Evolutionary conservation across 106 monocot species (phyloP), one percentile per base, ranked within the genome.

Genomic region (Hemerocallis citrina): DNA sequence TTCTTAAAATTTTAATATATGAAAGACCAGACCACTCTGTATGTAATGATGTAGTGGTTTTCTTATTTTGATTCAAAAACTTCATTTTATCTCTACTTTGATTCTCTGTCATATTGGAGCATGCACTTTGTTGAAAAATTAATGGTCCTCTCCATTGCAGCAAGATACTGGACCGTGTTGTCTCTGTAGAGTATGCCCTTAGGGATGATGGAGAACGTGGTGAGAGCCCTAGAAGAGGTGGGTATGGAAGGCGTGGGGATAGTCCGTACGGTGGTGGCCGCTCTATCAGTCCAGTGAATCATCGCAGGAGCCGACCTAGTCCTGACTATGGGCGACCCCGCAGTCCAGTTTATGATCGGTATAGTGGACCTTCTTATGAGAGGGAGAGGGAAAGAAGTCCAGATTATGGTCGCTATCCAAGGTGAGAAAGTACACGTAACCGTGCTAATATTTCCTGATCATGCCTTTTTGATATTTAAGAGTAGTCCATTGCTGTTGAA

Each of bases 111-210:
- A n/a, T n/a, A n/a, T n/a, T n/a, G n/a, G n/a, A n/a, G n/a, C n/a
- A n/a, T n/a, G n/a, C n/a, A n/a, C n/a, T n/a, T n/a, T n/a, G n/a
- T n/a, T n/a, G n/a, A n/a, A n/a, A n/a, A n/a, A n/a, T n/a, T 44
- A 44, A 44, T 17, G 17, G 17, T 44, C 21, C 7, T 62, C 10
- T 16, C 1, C 45, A 67, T 38, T 74, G 45, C 85, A 93, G 93
- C 72, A 89, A 82, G 69, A 54, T 93, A 63, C 64, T 89, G 61
- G 93, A 93, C 50, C 64, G 93, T 67, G 78, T 89, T 46, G 82
- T 93, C 31, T 81, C 93, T 4, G 89, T 93, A 15, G 93, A 93
- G 52, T 89, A 89, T 70, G 85, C 93, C 19, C 77, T 89, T 29
- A 85, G 88, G 68, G 93, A 93, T 76, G 89, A 93, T 70, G 75